Evolutionary conservation across 305 asterid species (phyloP).

Genomic region (Petunia hybrid): DNA sequence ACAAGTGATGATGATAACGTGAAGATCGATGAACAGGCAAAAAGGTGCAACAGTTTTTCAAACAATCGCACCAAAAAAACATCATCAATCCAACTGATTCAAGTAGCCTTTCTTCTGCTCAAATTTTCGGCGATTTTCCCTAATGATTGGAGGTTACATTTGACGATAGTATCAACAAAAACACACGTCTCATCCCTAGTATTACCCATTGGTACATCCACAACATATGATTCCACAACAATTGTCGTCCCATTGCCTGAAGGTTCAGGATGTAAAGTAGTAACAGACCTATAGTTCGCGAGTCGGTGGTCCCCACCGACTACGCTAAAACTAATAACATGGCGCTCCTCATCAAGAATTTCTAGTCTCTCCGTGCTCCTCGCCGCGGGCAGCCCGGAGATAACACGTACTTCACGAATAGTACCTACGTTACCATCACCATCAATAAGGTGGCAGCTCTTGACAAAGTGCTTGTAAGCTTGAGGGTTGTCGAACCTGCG

Average conservation of each 20-base stretch:
- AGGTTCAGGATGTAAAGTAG: constrained; percentile 63
- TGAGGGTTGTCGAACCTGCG: constrained; percentile 88
- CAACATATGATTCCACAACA: constrained; percentile 77
- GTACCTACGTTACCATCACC: constrained; percentile 82
- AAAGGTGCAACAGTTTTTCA: neutral
- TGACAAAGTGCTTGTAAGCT: constrained; percentile 80
- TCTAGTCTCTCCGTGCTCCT: constrained; percentile 81
- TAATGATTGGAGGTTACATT: constrained; percentile 70
- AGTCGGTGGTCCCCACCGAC: constrained; percentile 83
- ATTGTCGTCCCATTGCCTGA: constrained; percentile 44
- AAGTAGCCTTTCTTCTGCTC: constrained; percentile 30
- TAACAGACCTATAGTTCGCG: constrained; percentile 71
- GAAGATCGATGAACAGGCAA: neutral
- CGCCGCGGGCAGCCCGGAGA: constrained; percentile 86
- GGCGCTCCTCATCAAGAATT: constrained; percentile 79
- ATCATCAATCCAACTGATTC: neutral
- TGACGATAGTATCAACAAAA: constrained; percentile 76
- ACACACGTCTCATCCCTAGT: constrained; percentile 73
- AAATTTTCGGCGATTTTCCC: constrained; percentile 56
- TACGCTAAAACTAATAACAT: constrained; percentile 81
- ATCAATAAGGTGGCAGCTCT: constrained; percentile 73
- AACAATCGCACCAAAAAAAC: neutral
- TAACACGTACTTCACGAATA: constrained; percentile 68
- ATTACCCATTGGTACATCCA: constrained; percentile 74
- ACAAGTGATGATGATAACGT: constrained; percentile 18